Conservation (phyloP, 2,329 filamentous ascomycete species). For the Curvularia spicifera region DNA sequence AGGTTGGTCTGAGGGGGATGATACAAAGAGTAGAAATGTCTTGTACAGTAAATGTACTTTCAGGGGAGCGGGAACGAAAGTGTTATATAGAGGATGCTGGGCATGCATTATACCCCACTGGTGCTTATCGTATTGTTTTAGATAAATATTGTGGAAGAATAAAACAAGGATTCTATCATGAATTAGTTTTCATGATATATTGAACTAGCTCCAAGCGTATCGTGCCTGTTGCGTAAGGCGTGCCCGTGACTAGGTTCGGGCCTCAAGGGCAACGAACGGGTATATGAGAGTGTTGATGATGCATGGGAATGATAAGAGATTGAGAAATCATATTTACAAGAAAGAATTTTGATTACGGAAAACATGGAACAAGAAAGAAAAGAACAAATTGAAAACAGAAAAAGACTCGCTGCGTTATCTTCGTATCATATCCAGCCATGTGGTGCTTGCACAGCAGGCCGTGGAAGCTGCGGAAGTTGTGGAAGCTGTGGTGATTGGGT, state of each 20-base stretch:
- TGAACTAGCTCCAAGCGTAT: too few relatives aligned
- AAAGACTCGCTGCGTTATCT: background rate
- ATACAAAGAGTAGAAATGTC: background rate
- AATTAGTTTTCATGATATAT: too few relatives aligned
- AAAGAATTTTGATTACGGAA: too few relatives aligned
- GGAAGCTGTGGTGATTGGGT: slow-evolving; percentile 14
- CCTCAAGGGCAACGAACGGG: too few relatives aligned
- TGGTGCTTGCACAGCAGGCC: slow-evolving; percentile 5
- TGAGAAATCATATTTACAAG: too few relatives aligned
- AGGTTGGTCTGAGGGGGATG: slow-evolving; percentile 23
- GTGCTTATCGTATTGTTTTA: background rate
- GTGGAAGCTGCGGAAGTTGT: slow-evolving; percentile 10
- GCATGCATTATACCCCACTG: background rate
- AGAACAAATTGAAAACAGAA: background rate
- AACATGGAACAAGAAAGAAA: too few relatives aligned
- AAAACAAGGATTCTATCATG: too few relatives aligned
- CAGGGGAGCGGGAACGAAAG: background rate
- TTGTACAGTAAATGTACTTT: background rate
- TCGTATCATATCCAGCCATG: slow-evolving; percentile 18
- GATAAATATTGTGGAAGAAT: background rate
- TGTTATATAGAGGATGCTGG: background rate
- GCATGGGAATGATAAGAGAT: too few relatives aligned
- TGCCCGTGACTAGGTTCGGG: too few relatives aligned
- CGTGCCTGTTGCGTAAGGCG: too few relatives aligned
- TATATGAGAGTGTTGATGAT: too few relatives aligned